A percentile compares a stretch with the other conserved stretches of the same genome.
These are phyloP conservation scores for Acanthamoeba royreba DNA, from an alignment of 208 protist genomes.

Conservation along the genomic window DNA sequence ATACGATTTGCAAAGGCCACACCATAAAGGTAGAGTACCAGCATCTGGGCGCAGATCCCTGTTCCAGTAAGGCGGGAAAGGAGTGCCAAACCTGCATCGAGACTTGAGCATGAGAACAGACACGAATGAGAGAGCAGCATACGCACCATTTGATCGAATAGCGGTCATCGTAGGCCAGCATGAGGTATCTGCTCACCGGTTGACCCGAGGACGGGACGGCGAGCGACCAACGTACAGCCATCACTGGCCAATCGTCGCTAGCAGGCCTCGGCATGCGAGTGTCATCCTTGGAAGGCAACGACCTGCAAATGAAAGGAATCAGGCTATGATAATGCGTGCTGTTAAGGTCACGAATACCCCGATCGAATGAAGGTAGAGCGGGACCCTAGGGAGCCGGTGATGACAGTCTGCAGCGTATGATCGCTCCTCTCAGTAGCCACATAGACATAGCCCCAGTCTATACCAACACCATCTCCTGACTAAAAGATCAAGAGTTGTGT, in stretches of 20 bases:
- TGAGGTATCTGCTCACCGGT: not conserved
- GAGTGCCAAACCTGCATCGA: conserved; percentile 51
- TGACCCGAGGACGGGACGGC: not conserved
- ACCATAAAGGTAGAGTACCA: too few relatives aligned
- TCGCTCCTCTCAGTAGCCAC: not conserved
- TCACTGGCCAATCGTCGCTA: conserved; percentile 20
- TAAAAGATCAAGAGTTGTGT: not conserved
- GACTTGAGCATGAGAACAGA: too few relatives aligned
- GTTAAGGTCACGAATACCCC: too few relatives aligned
- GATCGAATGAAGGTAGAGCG: not conserved
- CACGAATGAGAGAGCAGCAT: too few relatives aligned
- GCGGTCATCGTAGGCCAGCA: conserved; percentile 43
- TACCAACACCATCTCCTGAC: not conserved
- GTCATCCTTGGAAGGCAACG: not conserved
- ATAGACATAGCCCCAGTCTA: conserved; percentile 49
- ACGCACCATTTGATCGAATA: conserved; percentile 43
- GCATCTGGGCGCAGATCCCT: not conserved
- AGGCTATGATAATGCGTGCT: too few relatives aligned
- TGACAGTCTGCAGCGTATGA: not conserved
- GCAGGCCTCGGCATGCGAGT: conserved; percentile 21
- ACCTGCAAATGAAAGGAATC: too few relatives aligned
- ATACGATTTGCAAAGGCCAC: too few relatives aligned
- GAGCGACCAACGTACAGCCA: not conserved
- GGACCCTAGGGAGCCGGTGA: not conserved
- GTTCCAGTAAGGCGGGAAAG: conserved; percentile 54